Evolutionary conservation across 208 protist genomes (phyloP).

Genomic region (Crithidia expoeki): DNA sequence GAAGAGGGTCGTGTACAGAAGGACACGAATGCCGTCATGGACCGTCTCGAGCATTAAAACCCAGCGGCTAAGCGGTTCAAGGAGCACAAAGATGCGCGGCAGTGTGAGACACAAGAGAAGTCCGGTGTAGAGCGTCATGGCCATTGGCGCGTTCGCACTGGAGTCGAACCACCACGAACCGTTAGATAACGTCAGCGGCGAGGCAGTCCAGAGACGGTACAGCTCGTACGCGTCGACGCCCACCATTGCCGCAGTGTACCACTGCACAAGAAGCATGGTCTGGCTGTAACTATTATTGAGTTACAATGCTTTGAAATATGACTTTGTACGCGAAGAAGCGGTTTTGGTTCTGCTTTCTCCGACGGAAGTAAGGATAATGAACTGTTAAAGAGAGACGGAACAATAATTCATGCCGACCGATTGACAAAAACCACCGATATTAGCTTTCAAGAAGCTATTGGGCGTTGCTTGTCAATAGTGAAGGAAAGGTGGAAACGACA

Average conservation of each 20-base stretch:
- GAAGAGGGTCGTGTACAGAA: conserved; percentile 52
- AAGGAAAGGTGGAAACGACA: too few relatives aligned
- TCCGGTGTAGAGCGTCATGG: conserved; percentile 36
- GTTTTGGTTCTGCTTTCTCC: background rate
- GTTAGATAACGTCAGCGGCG: conserved; percentile 21
- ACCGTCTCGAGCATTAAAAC: conserved; percentile 48
- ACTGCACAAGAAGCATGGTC: conserved; percentile 59
- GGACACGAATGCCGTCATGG: conserved; percentile 46
- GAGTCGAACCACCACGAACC: conserved; percentile 56
- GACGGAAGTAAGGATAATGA: too few relatives aligned
- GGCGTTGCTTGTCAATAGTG: too few relatives aligned
- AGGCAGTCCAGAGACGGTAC: conserved; percentile 32
- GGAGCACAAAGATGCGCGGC: conserved; percentile 49
- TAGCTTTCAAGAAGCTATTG: background rate
- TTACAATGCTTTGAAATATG: too few relatives aligned
- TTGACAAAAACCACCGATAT: too few relatives aligned
- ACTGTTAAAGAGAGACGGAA: too few relatives aligned
- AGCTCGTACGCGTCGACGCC: conserved; percentile 40
- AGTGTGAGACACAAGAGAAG: conserved; percentile 52
- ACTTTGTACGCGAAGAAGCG: background rate
- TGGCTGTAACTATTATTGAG: too few relatives aligned
- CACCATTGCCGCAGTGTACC: conserved; percentile 51
- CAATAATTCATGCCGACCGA: too few relatives aligned
- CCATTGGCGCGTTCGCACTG: conserved; percentile 43
- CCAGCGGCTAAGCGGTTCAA: conserved; percentile 67